Base-by-base conservation (phyloP, 495 filamentous ascomycete species). In the Penicillium egyptiacum region DNA sequence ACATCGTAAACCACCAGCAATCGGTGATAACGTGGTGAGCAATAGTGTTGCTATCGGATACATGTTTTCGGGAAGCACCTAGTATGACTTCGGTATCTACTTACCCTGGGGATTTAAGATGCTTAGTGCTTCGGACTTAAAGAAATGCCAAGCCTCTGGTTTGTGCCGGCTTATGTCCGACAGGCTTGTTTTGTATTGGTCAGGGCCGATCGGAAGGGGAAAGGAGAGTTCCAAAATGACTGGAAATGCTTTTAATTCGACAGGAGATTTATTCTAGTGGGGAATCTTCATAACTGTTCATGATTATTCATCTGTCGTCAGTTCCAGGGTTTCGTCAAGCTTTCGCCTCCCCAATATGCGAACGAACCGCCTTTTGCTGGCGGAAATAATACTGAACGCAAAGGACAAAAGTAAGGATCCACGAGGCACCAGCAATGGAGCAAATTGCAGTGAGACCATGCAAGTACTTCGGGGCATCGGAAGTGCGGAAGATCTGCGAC, bases 401-500 rank as follows among this genome's bases (percentile, higher is more conserved):
- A 40, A 73, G 59, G 5, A 59, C 42, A 5, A 63, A 30, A 2
- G 59, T 47, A 25, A 64, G 47, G 14, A 56, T 58, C 73, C 73
- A 75, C 12, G 73, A 67, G 0, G 59, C 71, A 7, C 56, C 71
- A 12, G 73, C 73, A 28, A 75, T 42, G 0, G 61, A 64, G 51
- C 58, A 64, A 10, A 73, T 67, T 3, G 73, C 71, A 1, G 73
- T 75, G 12, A 75, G 44, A 7, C 77, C 80, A 25, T 74, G 70
- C 3, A 65, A 56, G 48, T 86, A 84, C 7, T 78, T 72, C 23
- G 77, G 81, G 14, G 72, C 74, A 33, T 84, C 81, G 17, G 73
- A 58, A 0, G 75, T 74, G 23, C 78, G 77, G 67, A 83, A 84
- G 40, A 84, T 70, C 61, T 84, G 81, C 7, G 74, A 73, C 4